Base-by-base conservation (phyloP, 352 stramenopile genomes). In the Pythium aquatile region DNA sequence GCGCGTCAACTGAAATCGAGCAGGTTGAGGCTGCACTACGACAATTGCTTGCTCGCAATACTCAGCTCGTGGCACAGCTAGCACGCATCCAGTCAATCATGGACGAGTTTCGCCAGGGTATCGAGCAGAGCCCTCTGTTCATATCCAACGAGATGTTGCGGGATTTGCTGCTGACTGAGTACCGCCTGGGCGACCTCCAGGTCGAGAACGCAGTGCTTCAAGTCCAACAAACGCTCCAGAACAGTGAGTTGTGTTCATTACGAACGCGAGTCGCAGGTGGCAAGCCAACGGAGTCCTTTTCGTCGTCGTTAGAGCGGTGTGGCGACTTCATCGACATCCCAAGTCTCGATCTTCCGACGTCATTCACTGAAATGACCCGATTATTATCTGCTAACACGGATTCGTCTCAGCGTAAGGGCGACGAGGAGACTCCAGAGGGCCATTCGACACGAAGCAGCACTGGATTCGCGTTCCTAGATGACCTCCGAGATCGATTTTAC, bases 141-240 rank as follows among this genome's bases (percentile, higher is more conserved):
- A 55, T 63, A 26, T 70, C 68, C 44, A 85, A 86, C 40, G 78
- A 78, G 52, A 59, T 88, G 30, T 68, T 90, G 20, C 73, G 76
- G 0, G 84, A 92, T 28, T 56, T 94, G 13, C 70, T 93, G 40
- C 55, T 90, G 44, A 90, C 91, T 74, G 86, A 94, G 42, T 93
- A 96, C 61, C 90, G 90, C 42, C 87, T 97, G 49, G 91, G 90
- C 6, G 79, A 96, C 46, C 74, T 98, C 13, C 88, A 98, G 66
- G 75, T 96, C 24, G 90, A 98, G 57, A 98, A 98, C 54, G 92
- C 96, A 80, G 80, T 97, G 65, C 75, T 96, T 17, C 73, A 49
- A 5, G 42, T 69, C 24, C 53, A 66, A 13, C 40, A 68, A 24
- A 48, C 76, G 55, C 29, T 78, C 1, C 65, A 58, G 10, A 70